A percentile compares a stretch with the other conserved stretches of the same genome.
Conservation (phyloP, 257 asterid species). For the Leonotis leonurus region DNA sequence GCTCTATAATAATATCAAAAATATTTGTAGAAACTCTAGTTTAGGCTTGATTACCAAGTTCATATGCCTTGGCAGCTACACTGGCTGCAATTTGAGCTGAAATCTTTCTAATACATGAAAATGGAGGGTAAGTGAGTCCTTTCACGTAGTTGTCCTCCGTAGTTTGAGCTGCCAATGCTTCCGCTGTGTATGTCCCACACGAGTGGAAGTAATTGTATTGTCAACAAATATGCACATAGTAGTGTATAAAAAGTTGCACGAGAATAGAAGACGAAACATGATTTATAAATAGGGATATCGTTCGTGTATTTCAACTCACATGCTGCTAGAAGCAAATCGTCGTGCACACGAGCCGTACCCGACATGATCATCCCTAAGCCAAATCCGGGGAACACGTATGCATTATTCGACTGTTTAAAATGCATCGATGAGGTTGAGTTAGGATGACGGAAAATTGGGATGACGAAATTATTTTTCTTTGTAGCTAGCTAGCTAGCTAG, state of each 20-base stretch:
- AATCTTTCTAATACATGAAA: slow-evolving; percentile 66
- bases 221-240: too few species aligned
- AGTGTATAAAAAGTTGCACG: not conserved
- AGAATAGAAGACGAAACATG: not conserved
- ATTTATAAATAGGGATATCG: not conserved
- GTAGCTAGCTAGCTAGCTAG: not conserved
- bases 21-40: not conserved
- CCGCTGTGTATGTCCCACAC: slow-evolving; percentile 66
- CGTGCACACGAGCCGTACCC: slow-evolving; percentile 85
- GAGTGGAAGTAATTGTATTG: too few species aligned
- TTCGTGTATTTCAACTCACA: slow-evolving; percentile 49
- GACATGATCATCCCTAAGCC: slow-evolving; percentile 93
- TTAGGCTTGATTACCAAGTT: slow-evolving; percentile 52
- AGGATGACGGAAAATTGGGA: not conserved
- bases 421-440: not conserved
- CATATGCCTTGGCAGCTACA: slow-evolving; percentile 92
- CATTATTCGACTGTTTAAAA: slow-evolving; percentile 73
- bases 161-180: slow-evolving; percentile 70
- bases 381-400: slow-evolving; percentile 94
- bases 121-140: slow-evolving; percentile 87
- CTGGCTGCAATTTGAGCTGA: slow-evolving; percentile 85
- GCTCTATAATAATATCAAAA: too few species aligned
- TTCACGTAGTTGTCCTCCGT: slow-evolving; percentile 60
- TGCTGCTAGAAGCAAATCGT: slow-evolving; percentile 79
- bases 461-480: not conserved